These are phyloP conservation scores for Malus fusca DNA, from an alignment of 306 rosid species.

Conservation along the genomic window DNA sequence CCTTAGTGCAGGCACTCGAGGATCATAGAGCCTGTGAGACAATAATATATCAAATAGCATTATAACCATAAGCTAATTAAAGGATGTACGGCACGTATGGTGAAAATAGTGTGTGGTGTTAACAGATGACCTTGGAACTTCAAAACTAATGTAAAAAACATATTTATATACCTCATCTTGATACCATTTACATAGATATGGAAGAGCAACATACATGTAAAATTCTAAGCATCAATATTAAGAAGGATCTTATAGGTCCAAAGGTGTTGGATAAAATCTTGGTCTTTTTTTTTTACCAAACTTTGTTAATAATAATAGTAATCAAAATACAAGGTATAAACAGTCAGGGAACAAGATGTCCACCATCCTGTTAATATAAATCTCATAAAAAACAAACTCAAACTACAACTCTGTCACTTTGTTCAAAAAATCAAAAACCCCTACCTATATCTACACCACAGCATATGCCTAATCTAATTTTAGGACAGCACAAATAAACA, in stretches of 20 bases:
- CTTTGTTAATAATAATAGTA: not conserved
- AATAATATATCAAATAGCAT: conserved; percentile 7
- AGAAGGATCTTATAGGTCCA: not conserved
- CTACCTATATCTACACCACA: not conserved
- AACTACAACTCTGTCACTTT: not conserved
- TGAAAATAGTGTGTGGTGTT: no score
- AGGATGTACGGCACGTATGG: not conserved
- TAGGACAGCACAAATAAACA: not conserved
- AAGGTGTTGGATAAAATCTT: not conserved
- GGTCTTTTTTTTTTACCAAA: not conserved
- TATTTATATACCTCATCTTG: no score
- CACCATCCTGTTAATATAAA: not conserved
- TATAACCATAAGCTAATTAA: conserved; percentile 1
- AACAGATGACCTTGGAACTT: no score
- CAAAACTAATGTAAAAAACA: no score
- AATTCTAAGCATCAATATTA: not conserved
- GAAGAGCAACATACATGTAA: not conserved
- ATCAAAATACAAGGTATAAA: not conserved
- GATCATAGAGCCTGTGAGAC: conserved; percentile 92
- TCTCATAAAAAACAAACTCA: not conserved
- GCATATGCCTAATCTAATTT: not conserved
- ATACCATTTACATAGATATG: no score
- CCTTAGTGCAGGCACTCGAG: conserved; percentile 63
- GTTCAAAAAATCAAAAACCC: not conserved
- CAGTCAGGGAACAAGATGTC: not conserved